Evolutionary conservation across 2,329 filamentous ascomycete genomes (phyloP), one percentile per base, ranked within the genome.

Genomic region (Ampelomyces quisqualis): DNA sequence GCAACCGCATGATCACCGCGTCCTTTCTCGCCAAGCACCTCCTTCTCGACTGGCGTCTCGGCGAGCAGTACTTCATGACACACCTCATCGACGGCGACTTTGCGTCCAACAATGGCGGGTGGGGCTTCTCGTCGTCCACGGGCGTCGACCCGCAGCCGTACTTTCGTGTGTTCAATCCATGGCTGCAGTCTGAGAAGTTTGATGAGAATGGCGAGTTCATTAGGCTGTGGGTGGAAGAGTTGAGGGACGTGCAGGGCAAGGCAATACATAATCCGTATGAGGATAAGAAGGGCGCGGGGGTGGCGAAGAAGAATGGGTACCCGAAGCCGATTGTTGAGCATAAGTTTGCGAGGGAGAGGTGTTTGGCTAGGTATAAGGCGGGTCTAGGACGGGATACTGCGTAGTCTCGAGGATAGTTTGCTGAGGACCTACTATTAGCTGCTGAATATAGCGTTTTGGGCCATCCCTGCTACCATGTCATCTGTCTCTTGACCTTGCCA

Each of bases 101-200:
- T 43, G 65, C 68, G 15, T 72, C 76, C 39, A 75, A 78, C 52
- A 71, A 87, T 47, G 81, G 82, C 7, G 82, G 82, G 0, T 85
- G 82, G 81, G 82, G 81, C 0, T 84, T 84, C 51, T 69, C 76
- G 17, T 82, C 84, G 4, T 80, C 77, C 13, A 84, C 83, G 0
- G 86, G 88, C 1, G 86, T 90, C 5, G 88, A 94, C 65, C 86
- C 88, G 1, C 87, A 95, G 67, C 89, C 90, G 0, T 95, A 94
- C 63, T 95, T 95, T 50, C 78, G 89, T 5, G 86, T 95, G 36
- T 95, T 95, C 70, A 95, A 94, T 57, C 90, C 90, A 0, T 64
- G 89, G 30, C 70, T 88, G 13, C 90, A 95, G 72, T 88, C 85
- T 54, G 87, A 93, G 74, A 90, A 86, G 68, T 95, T 94, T 55